Evolutionary conservation across 2,329 filamentous ascomycete genomes (phyloP).

Genomic region (Colletotrichum tropicicola): DNA sequence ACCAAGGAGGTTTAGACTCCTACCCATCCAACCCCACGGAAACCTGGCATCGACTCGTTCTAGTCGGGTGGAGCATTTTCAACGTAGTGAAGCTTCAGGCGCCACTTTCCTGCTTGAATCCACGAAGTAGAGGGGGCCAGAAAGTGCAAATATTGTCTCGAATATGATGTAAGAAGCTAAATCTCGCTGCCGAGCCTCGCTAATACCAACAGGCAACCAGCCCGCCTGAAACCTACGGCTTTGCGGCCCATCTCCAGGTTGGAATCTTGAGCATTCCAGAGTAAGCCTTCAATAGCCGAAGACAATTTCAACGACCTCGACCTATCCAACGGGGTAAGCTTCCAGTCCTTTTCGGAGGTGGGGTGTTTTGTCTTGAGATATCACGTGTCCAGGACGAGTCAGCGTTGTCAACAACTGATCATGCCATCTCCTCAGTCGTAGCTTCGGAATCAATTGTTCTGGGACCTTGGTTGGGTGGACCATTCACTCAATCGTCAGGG

Average conservation of each 20-base stretch:
- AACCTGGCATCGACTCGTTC: not conserved
- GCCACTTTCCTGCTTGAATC: not conserved
- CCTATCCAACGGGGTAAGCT: not conserved
- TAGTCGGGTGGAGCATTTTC: not conserved
- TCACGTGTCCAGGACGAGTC: not conserved
- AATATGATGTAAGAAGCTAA: not conserved
- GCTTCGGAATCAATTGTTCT: not conserved
- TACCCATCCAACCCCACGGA: no score
- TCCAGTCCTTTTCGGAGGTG: not conserved
- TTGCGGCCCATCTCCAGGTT: slow-evolving; percentile 1
- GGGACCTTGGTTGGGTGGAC: not conserved
- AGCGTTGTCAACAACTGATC: not conserved
- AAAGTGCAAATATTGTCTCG: slow-evolving; percentile 1
- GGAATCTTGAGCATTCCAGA: not conserved
- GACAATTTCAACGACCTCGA: not conserved
- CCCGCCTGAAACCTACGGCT: slow-evolving; percentile 11
- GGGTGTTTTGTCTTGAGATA: not conserved
- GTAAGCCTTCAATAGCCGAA: not conserved
- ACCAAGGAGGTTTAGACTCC: no score
- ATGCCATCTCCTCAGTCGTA: not conserved
- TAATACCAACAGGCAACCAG: slow-evolving; percentile 4
- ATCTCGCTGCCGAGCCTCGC: not conserved
- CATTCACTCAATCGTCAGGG: not conserved
- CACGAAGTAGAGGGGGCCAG: not conserved
- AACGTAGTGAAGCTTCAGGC: not conserved